phyloP scores from a whole-genome alignment of 2,329 filamentous ascomycete genomes.

The Diplodia mutila region DNA sequence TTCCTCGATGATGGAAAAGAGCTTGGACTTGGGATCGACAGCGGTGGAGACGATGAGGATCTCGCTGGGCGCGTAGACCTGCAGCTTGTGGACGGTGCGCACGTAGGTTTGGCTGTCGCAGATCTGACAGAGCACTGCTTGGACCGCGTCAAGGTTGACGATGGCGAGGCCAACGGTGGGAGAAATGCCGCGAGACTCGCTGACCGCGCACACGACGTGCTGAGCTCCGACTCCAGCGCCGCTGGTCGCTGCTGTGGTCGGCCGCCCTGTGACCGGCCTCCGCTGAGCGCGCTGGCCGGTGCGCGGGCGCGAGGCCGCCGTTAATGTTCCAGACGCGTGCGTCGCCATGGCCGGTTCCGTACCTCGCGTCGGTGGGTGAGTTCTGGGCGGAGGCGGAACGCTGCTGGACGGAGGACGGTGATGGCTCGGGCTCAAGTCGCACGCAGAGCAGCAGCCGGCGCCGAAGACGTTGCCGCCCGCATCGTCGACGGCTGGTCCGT shows the following conservation, averaged over 20 bases:
- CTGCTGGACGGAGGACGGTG: neutral
- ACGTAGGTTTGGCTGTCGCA: constrained; percentile 92
- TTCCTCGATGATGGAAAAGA: constrained; percentile 74
- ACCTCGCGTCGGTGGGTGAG: constrained; percentile 27
- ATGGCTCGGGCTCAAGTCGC: neutral
- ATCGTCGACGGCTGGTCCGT: neutral
- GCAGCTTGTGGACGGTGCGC: constrained; percentile 83
- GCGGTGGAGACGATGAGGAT: constrained; percentile 77
- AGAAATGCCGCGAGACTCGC: constrained; percentile 83
- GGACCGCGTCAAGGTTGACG: constrained; percentile 81
- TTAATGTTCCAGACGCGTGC: constrained; percentile 40
- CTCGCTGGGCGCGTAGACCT: constrained; percentile 76
- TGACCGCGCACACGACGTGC: constrained; percentile 84
- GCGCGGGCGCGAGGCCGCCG: constrained; percentile 39
- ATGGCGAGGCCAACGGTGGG: constrained; percentile 86
- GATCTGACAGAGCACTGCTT: constrained; percentile 85
- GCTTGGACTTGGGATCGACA: constrained; percentile 71
- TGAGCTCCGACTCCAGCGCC: constrained; percentile 62
- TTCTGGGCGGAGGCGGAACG: constrained; percentile 10
- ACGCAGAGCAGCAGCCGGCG: neutral
- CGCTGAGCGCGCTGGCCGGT: constrained; percentile 36
- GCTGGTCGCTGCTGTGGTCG: constrained; percentile 61
- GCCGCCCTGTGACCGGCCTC: constrained; percentile 51
- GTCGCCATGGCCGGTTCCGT: constrained; percentile 33
- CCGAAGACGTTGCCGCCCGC: neutral